Conservation (phyloP, 2,329 filamentous ascomycete genomes). For the Lasiodiplodia sp. region DNA sequence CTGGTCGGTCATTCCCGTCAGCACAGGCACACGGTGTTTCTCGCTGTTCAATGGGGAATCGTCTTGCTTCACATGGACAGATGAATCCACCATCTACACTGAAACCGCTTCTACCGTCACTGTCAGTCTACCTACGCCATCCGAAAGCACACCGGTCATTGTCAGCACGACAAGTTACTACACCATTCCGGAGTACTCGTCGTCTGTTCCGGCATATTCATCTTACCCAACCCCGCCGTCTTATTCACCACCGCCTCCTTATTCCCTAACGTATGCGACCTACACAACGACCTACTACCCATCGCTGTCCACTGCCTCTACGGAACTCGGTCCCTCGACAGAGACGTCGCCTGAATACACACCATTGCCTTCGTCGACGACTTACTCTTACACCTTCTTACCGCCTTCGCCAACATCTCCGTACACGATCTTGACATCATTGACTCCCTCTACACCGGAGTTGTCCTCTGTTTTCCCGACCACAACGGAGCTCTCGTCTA, state of each 20-base stretch:
- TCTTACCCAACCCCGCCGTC: neutral
- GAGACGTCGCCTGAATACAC: neutral
- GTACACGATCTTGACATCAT: slow-evolving; percentile 2
- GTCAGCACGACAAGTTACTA: neutral
- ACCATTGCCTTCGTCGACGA: neutral
- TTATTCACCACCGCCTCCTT: neutral
- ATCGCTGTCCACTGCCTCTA: neutral
- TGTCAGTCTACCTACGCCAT: neutral
- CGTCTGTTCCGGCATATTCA: neutral
- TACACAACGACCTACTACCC: neutral
- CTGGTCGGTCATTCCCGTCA: neutral
- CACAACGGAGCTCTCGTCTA: neutral
- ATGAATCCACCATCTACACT: neutral
- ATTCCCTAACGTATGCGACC: neutral
- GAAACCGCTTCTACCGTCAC: neutral
- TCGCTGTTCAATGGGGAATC: neutral
- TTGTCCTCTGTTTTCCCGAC: neutral
- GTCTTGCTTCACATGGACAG: neutral
- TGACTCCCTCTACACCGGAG: neutral
- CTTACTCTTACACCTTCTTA: neutral
- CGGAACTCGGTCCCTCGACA: neutral
- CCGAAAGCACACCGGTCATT: neutral
- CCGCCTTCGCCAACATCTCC: slow-evolving; percentile 10
- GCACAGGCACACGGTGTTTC: neutral
- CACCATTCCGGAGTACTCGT: neutral